Percentiles rank a stretch among this genome's conserved stretches.
Evolutionary conservation across 2,329 filamentous ascomycete genomes (phyloP).

Genomic region (Colletotrichum sansevieriae): DNA sequence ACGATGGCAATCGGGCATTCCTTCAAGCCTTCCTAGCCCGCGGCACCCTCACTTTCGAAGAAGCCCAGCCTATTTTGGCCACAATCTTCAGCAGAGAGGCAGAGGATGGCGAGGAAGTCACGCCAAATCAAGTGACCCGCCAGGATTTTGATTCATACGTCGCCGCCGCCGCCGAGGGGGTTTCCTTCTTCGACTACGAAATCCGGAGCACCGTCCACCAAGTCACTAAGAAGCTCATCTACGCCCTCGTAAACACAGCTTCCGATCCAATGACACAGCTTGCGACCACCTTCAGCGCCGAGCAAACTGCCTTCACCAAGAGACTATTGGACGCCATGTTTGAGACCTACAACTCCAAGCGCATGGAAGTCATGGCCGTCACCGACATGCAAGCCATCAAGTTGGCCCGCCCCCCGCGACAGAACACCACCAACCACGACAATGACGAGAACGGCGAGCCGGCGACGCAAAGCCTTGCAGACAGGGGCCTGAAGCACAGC

Average conservation of each 20-base stretch:
- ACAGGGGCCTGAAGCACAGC: conserved; percentile 76
- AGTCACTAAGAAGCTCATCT: conserved; percentile 74
- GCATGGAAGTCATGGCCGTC: conserved; percentile 87
- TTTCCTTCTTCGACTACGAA: conserved; percentile 88
- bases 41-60: conserved; percentile 80
- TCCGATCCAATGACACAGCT: conserved; percentile 89
- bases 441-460: conserved; percentile 50
- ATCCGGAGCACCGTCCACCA: conserved; percentile 84
- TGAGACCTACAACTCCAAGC: conserved; percentile 83
- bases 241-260: conserved; percentile 88
- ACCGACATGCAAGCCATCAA: conserved; percentile 83
- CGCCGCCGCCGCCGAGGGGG: conserved; percentile 75
- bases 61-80: conserved; percentile 81
- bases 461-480: conserved; percentile 49
- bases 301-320: conserved; percentile 92
- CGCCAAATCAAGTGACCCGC: conserved; percentile 74
- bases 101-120: conserved; percentile 53
- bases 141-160: conserved; percentile 79
- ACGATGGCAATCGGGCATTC: conserved; percentile 85
- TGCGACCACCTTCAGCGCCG: conserved; percentile 82
- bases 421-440: conserved; percentile 46
- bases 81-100: conserved; percentile 75
- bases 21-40: conserved; percentile 88
- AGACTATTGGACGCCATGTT: conserved; percentile 92
- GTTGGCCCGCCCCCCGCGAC: conserved; percentile 67